Percentiles rank a stretch among this genome's conserved stretches.
Conservation (phyloP, 441 rosid genomes). For the Erysimum cheiri region DNA sequence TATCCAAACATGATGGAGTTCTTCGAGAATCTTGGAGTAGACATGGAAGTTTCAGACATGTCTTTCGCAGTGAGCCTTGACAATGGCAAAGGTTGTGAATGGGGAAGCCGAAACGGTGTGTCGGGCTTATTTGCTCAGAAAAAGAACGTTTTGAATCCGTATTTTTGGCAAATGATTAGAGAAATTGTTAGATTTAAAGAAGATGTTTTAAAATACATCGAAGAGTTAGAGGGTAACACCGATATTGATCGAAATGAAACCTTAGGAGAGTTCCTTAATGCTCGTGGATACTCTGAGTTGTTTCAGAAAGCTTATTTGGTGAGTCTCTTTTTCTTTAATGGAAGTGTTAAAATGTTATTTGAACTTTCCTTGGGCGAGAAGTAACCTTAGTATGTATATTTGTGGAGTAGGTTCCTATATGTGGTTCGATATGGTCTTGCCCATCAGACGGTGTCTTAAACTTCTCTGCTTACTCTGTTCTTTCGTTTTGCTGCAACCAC, state of each 20-base stretch:
- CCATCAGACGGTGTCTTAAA: constrained; percentile 74
- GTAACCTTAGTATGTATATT: neutral
- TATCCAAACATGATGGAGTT: constrained; percentile 92
- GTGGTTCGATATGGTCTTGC: constrained; percentile 95
- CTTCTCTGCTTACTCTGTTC: constrained; percentile 86
- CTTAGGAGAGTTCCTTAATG: constrained; percentile 64
- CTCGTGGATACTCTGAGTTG: constrained; percentile 75
- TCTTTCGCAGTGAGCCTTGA: constrained; percentile 90
- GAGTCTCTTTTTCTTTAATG: constrained; percentile 27
- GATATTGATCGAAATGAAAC: constrained; percentile 69
- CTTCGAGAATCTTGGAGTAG: constrained; percentile 85
- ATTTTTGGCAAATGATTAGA: constrained; percentile 86
- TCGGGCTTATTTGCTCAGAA: constrained; percentile 85
- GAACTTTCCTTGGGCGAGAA: neutral
- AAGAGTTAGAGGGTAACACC: constrained; percentile 64
- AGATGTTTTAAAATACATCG: constrained; percentile 72
- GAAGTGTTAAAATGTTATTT: neutral
- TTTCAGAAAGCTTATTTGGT: constrained; percentile 91
- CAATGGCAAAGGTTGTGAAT: constrained; percentile 75
- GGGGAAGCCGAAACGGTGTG: constrained; percentile 91
- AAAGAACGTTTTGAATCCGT: constrained; percentile 63
- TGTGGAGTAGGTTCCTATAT: constrained; percentile 65
- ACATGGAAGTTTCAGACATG: constrained; percentile 87
- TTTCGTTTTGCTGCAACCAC: constrained; percentile 90
- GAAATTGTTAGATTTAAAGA: constrained; percentile 77